These are phyloP conservation scores for Penicillium alfredii DNA, from an alignment of 495 filamentous ascomycete genomes.

Conservation along the genomic window DNA sequence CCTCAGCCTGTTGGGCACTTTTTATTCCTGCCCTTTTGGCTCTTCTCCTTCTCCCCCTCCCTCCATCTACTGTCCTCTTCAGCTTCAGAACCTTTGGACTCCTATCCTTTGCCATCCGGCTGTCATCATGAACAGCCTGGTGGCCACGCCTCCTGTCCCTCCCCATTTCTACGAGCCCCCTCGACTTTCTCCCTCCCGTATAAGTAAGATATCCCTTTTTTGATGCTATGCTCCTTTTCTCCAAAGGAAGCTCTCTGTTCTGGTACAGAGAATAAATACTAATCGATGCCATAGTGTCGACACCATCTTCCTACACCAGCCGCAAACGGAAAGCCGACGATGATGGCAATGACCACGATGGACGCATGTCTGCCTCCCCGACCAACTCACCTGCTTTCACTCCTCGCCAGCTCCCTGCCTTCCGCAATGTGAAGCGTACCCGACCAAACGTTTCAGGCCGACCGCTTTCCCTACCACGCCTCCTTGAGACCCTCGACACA, in stretches of 20 bases:
- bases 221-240: no score
- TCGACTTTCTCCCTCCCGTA: slow-evolving; percentile 64
- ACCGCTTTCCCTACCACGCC: slow-evolving; percentile 71
- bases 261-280: no score
- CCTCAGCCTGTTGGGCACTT: slow-evolving; percentile 30
- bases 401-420: slow-evolving; percentile 57
- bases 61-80: slow-evolving; percentile 11
- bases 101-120: slow-evolving; percentile 27
- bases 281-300: slow-evolving; percentile 43
- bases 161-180: slow-evolving; percentile 68
- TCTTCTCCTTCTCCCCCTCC: slow-evolving; percentile 16
- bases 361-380: slow-evolving; percentile 85
- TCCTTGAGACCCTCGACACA: slow-evolving; percentile 84
- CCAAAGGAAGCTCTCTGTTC: no score
- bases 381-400: slow-evolving; percentile 68
- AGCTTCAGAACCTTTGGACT: slow-evolving; percentile 8
- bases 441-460: slow-evolving; percentile 68
- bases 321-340: slow-evolving; percentile 90
- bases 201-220: slow-evolving; percentile 47
- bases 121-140: slow-evolving; percentile 59
- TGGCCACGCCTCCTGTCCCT: slow-evolving; percentile 62
- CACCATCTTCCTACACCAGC: slow-evolving; percentile 44
- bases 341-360: slow-evolving; percentile 57
- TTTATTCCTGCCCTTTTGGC: slow-evolving; percentile 27
- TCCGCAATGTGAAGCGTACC: slow-evolving; percentile 58